Percentiles rank a stretch among this genome's conserved stretches.
phyloP scores from a whole-genome alignment of 2,329 filamentous ascomycete species.

The Beauveria sp. region DNA sequence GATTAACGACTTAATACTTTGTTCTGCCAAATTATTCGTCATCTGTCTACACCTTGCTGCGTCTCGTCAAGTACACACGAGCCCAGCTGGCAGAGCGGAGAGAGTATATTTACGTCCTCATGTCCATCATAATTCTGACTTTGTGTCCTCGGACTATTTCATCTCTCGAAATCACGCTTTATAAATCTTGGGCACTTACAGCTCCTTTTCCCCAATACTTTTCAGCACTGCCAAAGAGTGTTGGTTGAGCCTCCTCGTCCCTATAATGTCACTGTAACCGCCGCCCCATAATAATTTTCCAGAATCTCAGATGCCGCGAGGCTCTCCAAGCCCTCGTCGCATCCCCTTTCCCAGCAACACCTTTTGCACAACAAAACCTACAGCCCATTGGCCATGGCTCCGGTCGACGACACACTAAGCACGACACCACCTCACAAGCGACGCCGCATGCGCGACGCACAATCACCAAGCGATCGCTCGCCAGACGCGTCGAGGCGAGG shows the following conservation, averaged over 20 bases:
- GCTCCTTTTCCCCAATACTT: neutral
- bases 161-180: too few species aligned
- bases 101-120: too few species aligned
- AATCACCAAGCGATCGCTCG: slow-evolving; percentile 20
- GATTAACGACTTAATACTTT: too few species aligned
- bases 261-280: neutral
- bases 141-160: too few species aligned
- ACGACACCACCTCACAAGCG: slow-evolving; percentile 24
- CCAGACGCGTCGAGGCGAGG: slow-evolving; percentile 8
- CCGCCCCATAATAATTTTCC: slow-evolving; percentile 7
- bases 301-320: neutral
- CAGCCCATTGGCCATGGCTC: slow-evolving; percentile 20
- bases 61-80: neutral
- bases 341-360: neutral
- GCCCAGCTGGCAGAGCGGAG: too few species aligned
- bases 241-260: neutral
- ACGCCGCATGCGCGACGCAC: slow-evolving; percentile 24
- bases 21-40: too few species aligned
- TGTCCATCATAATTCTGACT: too few species aligned
- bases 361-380: neutral
- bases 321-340: neutral
- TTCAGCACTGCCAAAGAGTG: neutral
- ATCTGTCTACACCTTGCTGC: too few species aligned
- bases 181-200: neutral
- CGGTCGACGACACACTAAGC: slow-evolving; percentile 19